Base-by-base conservation (phyloP, 495 filamentous ascomycete genomes). In the Daldinia concentrica region DNA sequence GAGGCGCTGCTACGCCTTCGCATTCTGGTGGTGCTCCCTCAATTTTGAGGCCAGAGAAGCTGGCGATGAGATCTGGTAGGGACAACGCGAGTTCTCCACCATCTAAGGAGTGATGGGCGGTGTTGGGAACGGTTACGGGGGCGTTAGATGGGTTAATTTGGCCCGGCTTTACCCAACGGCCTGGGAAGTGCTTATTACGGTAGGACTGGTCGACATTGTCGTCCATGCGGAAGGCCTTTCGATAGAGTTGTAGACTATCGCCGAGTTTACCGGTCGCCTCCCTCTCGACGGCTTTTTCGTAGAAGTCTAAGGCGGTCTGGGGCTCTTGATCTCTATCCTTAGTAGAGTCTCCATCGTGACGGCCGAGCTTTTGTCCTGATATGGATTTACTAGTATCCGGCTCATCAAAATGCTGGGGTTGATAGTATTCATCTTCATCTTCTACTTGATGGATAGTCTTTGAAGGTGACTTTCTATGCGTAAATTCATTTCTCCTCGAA, bases 171-270 rank as follows among this genome's bases (percentile, higher is more conserved):
- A 70, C 68, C 65, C 84, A 85, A 24, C 84, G 79, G 11, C 90
- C 85, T 0, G 90, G 91, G 75, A 94, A 99, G 82, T 98, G 90
- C 81, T 99, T 98, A 70, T 91, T 89, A 68, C 90, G 91, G 81
- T 97, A 99, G 43, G 87, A 85, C 70, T 92, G 87, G 79, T 98
- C 93, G 36, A 98, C 95, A 27, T 80, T 80, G 24, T 91, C 84
- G 76, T 98, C 95, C 78, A 98, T 87, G 90, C 90, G 87, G 74
- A 94, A 98, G 3, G 95, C 95, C 76, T 92, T 93, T 60, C 95
- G 87, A 76, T 99, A 98, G 67, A 95, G 88, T 66, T 85, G 88
- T 51, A 99, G 74, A 79, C 95, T 98, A 69, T 98, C 95, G 4
- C 95, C 95, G 19, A 98, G 81, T 62, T 86, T 95, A 0, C 95